These are phyloP conservation scores for Adansonia gregorii DNA, from an alignment of 441 rosid species.

Conservation along the genomic window DNA sequence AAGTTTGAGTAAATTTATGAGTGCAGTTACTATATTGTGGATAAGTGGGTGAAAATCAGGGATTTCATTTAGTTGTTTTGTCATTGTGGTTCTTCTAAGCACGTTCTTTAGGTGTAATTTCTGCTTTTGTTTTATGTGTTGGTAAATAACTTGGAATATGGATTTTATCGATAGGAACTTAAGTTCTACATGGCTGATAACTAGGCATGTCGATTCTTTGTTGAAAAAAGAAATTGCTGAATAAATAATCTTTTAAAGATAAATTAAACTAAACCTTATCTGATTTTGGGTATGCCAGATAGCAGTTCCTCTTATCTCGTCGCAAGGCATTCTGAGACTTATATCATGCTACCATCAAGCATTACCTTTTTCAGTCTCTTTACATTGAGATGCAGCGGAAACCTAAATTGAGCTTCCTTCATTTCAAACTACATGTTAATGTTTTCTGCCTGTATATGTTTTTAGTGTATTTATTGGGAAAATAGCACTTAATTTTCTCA, in stretches of 20 bases:
- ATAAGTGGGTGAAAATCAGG: background rate
- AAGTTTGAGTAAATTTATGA: background rate
- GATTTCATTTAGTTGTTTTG: background rate
- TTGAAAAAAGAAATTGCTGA: background rate
- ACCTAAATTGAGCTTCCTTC: background rate
- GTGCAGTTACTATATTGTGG: background rate
- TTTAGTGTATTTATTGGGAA: background rate
- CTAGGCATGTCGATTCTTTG: background rate
- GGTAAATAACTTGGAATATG: background rate
- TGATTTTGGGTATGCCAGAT: background rate
- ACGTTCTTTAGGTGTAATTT: background rate
- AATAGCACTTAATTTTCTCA: background rate
- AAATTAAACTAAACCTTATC: background rate
- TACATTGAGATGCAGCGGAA: background rate
- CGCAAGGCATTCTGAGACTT: background rate
- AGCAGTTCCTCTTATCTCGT: background rate
- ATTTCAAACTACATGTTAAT: background rate
- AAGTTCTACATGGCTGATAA: background rate
- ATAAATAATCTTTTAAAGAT: background rate
- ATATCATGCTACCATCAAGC: background rate
- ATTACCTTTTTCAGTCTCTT: background rate
- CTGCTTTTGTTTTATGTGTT: background rate
- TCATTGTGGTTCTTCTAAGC: background rate
- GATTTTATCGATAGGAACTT: background rate
- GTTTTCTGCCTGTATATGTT: background rate